Evolutionary conservation across 1,284 basidiomycete genomes (phyloP).

Genomic region (Xerocomus nothofagi): DNA sequence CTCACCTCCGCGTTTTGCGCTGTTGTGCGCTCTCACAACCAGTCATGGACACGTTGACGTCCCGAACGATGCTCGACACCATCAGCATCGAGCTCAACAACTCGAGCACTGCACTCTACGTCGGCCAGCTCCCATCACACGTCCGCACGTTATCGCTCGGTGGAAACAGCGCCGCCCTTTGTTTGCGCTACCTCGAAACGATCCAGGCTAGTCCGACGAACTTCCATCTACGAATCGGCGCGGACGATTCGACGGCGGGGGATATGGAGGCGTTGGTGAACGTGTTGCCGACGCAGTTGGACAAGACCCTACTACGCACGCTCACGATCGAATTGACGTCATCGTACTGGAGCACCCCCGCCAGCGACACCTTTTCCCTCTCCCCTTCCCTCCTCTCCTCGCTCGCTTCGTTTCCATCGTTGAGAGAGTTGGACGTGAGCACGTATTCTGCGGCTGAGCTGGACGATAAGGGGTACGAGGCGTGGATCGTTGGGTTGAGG

Average conservation of each 20-base stretch:
- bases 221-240: constrained; percentile 27
- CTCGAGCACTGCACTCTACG: constrained; percentile 19
- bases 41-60: constrained; percentile 22
- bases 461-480: constrained; percentile 19
- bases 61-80: constrained; percentile 17
- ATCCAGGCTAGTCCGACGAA: constrained; percentile 15
- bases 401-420: constrained; percentile 16
- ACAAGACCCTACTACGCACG: constrained; percentile 9
- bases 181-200: constrained; percentile 23
- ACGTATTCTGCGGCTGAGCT: constrained; percentile 19
- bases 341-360: constrained; percentile 28
- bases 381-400: constrained; percentile 19
- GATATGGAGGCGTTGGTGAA: constrained; percentile 19
- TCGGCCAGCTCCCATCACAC: constrained; percentile 22
- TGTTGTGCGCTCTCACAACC: constrained; percentile 26
- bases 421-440: constrained; percentile 20
- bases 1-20: constrained; percentile 17
- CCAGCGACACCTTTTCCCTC: constrained; percentile 26
- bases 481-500: constrained; percentile 17
- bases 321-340: constrained; percentile 27
- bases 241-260: constrained; percentile 22
- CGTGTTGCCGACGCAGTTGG: constrained; percentile 14
- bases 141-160: constrained; percentile 27
- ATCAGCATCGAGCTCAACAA: constrained; percentile 32
- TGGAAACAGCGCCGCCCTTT: constrained; percentile 25